These are phyloP conservation scores for Macrotyloma uniflorum DNA, from an alignment of 306 rosid genomes.

Conservation along the genomic window DNA sequence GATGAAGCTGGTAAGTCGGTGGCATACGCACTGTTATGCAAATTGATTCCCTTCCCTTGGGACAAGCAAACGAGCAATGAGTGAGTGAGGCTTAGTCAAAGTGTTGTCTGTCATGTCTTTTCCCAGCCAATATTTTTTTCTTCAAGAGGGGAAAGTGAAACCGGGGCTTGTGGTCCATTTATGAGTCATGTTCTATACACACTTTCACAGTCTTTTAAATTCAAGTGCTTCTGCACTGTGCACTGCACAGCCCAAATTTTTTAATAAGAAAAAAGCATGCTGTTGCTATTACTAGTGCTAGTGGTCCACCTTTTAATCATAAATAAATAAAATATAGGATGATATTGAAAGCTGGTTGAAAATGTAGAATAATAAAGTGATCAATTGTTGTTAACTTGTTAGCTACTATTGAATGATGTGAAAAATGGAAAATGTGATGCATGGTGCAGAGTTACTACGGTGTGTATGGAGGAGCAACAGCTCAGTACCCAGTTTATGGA, in stretches of 20 bases:
- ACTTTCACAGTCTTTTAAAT: conserved; percentile 51
- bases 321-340: background rate
- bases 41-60: conserved; percentile 19
- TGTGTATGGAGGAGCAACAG: conserved; percentile 80
- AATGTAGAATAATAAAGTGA: no score
- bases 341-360: background rate
- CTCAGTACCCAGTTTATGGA: conserved; percentile 83
- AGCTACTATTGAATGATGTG: background rate
- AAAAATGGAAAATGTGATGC: background rate
- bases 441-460: conserved; percentile 78
- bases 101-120: conserved; percentile 26
- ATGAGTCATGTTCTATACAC: background rate
- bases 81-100: conserved; percentile 34
- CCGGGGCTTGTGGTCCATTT: conserved; percentile 46
- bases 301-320: conserved; percentile 24
- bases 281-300: background rate
- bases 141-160: background rate
- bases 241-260: background rate
- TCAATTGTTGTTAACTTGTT: no score
- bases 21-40: background rate
- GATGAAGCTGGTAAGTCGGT: conserved; percentile 34
- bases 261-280: background rate
- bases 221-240: background rate
- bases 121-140: background rate
- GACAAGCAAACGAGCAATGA: background rate